Evolutionary conservation across 2,329 filamentous ascomycete genomes (phyloP), one percentile per base, ranked within the genome.

Genomic region (Amauroascus niger): DNA sequence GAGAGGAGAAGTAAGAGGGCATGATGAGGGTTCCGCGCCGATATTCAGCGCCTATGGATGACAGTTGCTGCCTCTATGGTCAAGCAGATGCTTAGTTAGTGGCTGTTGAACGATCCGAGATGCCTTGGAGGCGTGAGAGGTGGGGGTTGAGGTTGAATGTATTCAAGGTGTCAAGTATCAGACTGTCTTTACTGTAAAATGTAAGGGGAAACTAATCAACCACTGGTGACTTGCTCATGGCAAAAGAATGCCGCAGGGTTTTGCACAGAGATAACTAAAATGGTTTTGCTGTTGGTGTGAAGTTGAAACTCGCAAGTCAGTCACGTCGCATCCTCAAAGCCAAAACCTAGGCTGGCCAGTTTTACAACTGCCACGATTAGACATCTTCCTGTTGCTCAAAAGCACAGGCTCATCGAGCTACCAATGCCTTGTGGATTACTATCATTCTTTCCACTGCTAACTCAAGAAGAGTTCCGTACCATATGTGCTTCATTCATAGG

Each of bases 1-100:
- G 39, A 66, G 84, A 87, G 64, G 83, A 86, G 73, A 94, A 86
- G 78, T 90, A 94, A 62, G 84, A 86, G 64, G 86, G 79, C 84
- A 88, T 88, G 33, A 8, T 28, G 13, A 8, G 6, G 24, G 2
- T n/a, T 24, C 39, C 24, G 18, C 39, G 2, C 3, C 18, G 6
- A 24, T 22, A 30, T 28, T 28, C 13, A 30, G 14, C 18, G 13
- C 24, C 13, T 13, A 13, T 6, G 2, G 4, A n/a, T n/a, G n/a
- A n/a, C n/a, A n/a, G n/a, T n/a, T n/a, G n/a, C n/a, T n/a, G n/a
- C n/a, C n/a, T n/a, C n/a, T n/a, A n/a, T n/a, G n/a, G n/a, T n/a
- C n/a, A n/a, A n/a, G n/a, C n/a, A n/a, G n/a, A n/a, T n/a, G n/a
- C n/a, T n/a, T n/a, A n/a, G n/a, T 35, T 14, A 2, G 13, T 18